Percentiles rank a stretch among this genome's conserved stretches.
Conservation (phyloP, 78 protist genomes). For the Isochrysis galbana region DNA sequence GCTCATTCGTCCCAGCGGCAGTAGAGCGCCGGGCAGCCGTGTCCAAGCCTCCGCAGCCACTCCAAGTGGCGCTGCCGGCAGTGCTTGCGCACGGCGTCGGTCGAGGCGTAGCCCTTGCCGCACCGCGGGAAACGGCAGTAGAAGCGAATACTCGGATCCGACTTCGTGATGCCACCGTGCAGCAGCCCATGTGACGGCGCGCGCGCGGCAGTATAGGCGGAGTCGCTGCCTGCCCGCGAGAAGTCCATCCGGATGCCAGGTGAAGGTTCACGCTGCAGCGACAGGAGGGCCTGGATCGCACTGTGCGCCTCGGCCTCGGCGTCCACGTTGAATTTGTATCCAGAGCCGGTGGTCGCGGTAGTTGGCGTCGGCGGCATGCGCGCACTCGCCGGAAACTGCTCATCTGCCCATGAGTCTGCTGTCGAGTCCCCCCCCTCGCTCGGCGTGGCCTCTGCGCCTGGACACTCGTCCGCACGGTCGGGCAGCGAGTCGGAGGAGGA, state of each 20-base stretch:
- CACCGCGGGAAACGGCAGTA: background rate
- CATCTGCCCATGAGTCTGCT: background rate
- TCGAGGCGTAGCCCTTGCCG: slow-evolving; percentile 18
- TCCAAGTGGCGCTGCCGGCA: slow-evolving; percentile 5
- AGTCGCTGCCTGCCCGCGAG: background rate
- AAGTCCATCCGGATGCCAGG: background rate
- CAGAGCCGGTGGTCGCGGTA: too few species aligned
- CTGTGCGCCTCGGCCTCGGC: background rate
- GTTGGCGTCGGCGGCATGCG: background rate
- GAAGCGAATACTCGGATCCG: background rate
- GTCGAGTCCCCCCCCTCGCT: background rate
- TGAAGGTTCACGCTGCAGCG: background rate
- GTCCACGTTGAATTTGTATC: too few species aligned
- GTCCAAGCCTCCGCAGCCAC: slow-evolving; percentile 1
- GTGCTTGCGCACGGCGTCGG: slow-evolving; percentile 19
- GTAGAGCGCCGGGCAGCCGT: slow-evolving; percentile 23
- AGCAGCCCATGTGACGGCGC: background rate
- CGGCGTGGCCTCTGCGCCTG: background rate
- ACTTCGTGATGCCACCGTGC: background rate
- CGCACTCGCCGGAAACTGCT: background rate
- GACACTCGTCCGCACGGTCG: background rate
- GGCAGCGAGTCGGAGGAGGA: background rate
- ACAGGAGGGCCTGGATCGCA: background rate
- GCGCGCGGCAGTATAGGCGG: background rate
- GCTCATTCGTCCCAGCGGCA: background rate